Conservation (phyloP, 768 basidiomycete species). For the Infundibulicybe gibba region DNA sequence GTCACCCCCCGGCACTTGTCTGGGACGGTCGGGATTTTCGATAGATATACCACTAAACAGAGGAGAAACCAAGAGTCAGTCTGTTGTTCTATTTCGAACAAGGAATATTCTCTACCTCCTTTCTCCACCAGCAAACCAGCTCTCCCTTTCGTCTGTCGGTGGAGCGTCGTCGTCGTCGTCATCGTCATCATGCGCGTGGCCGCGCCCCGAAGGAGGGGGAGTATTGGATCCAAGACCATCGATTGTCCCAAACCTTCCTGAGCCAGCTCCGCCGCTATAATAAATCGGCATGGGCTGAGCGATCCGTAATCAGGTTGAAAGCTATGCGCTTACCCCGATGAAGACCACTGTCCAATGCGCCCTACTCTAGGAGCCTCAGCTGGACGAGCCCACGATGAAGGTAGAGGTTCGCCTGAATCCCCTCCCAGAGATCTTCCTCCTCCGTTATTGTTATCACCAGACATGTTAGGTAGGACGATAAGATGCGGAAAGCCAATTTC, state of each 20-base stretch:
- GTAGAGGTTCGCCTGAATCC: conserved; percentile 42
- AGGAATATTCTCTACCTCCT: conserved; percentile 53
- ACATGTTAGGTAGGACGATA: too few species aligned
- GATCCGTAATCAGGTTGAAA: neutral
- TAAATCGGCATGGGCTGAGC: neutral
- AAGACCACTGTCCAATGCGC: conserved; percentile 53
- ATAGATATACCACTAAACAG: conserved; percentile 76
- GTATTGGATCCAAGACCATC: conserved; percentile 13
- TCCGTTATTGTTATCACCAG: conserved; percentile 4
- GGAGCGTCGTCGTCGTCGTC: conserved; percentile 39
- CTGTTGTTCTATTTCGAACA: neutral
- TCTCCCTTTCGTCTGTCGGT: conserved; percentile 32
- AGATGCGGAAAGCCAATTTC: too few species aligned
- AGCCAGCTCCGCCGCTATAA: conserved; percentile 9
- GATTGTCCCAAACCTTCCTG: conserved; percentile 25
- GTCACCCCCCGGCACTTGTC: conserved; percentile 46
- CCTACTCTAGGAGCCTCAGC: conserved; percentile 39
- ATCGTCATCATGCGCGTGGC: conserved; percentile 39
- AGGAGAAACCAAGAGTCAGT: neutral
- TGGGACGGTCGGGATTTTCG: conserved; percentile 69
- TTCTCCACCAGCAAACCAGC: conserved; percentile 94
- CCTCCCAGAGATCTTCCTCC: conserved; percentile 49
- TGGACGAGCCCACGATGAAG: conserved; percentile 40
- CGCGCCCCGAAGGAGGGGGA: neutral
- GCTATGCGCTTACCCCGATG: neutral